Base-by-base conservation (phyloP, 306 rosid species). In the Fragaria vesca region DNA sequence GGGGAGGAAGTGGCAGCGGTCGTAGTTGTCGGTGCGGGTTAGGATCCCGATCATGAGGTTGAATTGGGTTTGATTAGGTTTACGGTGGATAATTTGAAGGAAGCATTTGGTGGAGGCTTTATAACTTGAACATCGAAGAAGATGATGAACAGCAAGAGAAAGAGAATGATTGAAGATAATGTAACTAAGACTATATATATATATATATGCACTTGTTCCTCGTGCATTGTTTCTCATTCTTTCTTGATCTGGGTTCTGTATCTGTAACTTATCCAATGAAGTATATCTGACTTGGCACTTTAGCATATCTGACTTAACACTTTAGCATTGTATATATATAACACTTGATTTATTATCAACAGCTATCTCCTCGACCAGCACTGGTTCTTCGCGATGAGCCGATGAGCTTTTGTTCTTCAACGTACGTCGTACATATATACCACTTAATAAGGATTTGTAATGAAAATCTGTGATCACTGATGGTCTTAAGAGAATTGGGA, bases 21-120 rank as follows among this genome's bases (percentile, higher is more conserved):
- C n/a, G 58, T 80, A 51, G 13, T 54, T 66, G 26, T 84, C 74
- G 0, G 80, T 58, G 1, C 61, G 74, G 40, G 85, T 84, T 73
- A 84, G 42, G 36, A 81, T 77, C 12, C 84, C 85, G n/a, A 84
- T 69, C 48, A 81, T 43, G 69, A 80, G 62, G 72, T 76, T 76
- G n/a, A 80, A 80, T 11, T 72, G 51, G 74, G 67, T 24, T 24
- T 24, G 24, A 24, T 24, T 24, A 24, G 24, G 71, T 45, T 1
- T 4, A 63, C 9, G 57, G 18, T 8, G 40, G 40, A 12, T 20
- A 30, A 42, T 26, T 75, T 38, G 45, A 60, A 16, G 20, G 54
- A 13, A n/a, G 1, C n/a, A 18, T 24, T 60, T 66, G 43, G 13
- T 24, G 68, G 8, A 34, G 69, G 54, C 28, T 32, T 32, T 32